Conservation (phyloP, 148 eudicot genomes). For the Salicornia ramosissima region DNA sequence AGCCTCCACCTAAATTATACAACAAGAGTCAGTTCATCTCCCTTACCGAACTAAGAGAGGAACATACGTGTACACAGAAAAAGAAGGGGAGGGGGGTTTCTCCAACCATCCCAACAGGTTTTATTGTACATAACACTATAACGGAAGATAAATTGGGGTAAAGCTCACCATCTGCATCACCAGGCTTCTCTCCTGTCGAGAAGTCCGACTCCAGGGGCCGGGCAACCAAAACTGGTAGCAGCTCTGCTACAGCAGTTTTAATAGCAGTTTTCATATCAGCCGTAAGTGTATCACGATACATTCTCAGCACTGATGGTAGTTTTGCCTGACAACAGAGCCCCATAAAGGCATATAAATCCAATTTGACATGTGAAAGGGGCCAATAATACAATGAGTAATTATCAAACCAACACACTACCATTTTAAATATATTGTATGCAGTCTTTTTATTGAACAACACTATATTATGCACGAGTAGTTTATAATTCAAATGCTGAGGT, state of each 20-base stretch:
- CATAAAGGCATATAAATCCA: conserved; percentile 19
- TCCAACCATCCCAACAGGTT: neutral
- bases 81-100: neutral
- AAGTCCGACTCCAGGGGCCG: conserved; percentile 57
- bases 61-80: neutral
- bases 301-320: conserved; percentile 86
- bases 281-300: conserved; percentile 86
- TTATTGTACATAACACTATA: neutral
- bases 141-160: neutral
- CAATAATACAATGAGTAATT: neutral
- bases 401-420: neutral
- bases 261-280: conserved; percentile 93
- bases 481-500: neutral
- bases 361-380: neutral
- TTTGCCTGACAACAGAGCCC: conserved; percentile 56
- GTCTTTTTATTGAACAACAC: neutral
- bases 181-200: conserved; percentile 60
- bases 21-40: conserved; percentile 7
- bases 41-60: neutral
- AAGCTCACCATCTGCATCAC: conserved; percentile 72
- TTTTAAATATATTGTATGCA: no score
- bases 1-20: conserved; percentile 69
- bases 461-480: neutral
- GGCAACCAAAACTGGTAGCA: conserved; percentile 72
- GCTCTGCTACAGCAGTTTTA: conserved; percentile 67